Percentiles rank a stretch among this genome's conserved stretches.
Evolutionary conservation across 768 basidiomycete species (phyloP).

Genomic region (Rhizopogon vulgaris): DNA sequence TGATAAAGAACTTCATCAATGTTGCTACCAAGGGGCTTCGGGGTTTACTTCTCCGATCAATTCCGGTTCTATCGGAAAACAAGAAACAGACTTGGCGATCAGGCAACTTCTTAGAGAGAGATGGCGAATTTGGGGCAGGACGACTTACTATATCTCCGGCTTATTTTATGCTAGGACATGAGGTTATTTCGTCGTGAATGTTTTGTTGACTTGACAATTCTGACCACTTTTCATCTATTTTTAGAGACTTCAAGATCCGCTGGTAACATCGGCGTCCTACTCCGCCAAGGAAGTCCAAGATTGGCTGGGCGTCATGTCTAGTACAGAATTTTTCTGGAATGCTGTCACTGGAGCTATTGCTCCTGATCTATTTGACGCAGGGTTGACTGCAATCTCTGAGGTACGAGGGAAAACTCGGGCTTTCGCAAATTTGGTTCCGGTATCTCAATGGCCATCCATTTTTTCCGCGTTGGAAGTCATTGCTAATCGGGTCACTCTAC

Average conservation of each 20-base stretch:
- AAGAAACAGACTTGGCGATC: not conserved
- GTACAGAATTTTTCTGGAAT: not conserved
- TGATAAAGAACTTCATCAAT: not conserved
- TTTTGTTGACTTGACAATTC: not conserved
- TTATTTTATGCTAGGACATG: not conserved
- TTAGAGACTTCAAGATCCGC: not conserved
- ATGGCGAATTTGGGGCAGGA: not conserved
- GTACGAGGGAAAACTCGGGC: not conserved
- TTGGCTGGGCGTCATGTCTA: not conserved
- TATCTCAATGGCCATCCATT: constrained; percentile 1
- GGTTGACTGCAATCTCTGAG: not conserved
- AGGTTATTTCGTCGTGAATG: not conserved
- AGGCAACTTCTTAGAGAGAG: not conserved
- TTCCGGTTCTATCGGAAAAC: not conserved
- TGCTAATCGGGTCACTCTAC: not conserved
- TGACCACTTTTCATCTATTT: not conserved
- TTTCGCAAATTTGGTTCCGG: not conserved
- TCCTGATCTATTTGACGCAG: not conserved
- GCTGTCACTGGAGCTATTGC: not conserved
- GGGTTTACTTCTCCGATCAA: not conserved
- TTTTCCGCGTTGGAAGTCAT: constrained; percentile 2
- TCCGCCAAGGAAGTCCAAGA: not conserved
- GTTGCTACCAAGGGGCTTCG: not conserved
- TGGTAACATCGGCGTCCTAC: not conserved
- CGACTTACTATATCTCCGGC: not conserved